phyloP scores from a whole-genome alignment of 2,329 filamentous ascomycete genomes.

The Aspergillus floridensis region DNA sequence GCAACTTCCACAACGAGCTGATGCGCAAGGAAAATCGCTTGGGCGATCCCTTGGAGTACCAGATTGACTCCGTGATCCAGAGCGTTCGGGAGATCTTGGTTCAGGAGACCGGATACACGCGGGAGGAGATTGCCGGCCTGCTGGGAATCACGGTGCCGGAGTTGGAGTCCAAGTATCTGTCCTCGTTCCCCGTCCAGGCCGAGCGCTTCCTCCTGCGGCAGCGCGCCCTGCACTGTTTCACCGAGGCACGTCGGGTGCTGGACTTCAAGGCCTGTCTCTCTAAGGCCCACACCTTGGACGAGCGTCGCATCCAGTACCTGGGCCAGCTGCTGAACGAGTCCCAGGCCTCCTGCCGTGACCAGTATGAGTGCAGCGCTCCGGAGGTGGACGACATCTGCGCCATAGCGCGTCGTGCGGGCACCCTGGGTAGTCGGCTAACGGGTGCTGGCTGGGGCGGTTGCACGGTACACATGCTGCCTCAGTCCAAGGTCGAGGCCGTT shows the following conservation, averaged over 20 bases:
- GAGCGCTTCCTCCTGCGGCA: conserved; percentile 84
- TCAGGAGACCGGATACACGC: conserved; percentile 80
- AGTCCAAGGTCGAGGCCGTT: conserved; percentile 74
- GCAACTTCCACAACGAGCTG: conserved; percentile 81
- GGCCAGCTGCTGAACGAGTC: conserved; percentile 86
- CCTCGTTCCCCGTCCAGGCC: conserved; percentile 83
- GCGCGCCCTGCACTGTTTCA: conserved; percentile 85
- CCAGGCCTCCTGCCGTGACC: conserved; percentile 78
- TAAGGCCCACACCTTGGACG: conserved; percentile 52
- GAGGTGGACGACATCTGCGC: conserved; percentile 87
- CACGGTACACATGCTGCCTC: conserved; percentile 87
- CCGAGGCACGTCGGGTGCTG: conserved; percentile 81
- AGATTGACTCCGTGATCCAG: conserved; percentile 70
- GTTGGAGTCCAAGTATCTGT: conserved; percentile 75
- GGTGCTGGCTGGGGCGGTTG: conserved; percentile 97
- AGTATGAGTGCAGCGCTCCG: conserved; percentile 88
- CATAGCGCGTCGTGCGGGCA: conserved; percentile 73
- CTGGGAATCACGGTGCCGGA: conserved; percentile 68
- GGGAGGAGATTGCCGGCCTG: conserved; percentile 74
- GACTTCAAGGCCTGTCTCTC: conserved; percentile 76
- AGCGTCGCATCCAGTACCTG: conserved; percentile 68
- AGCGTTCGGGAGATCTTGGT: conserved; percentile 69
- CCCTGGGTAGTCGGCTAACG: conserved; percentile 81
- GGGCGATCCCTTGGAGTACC: conserved; percentile 56
- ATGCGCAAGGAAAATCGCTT: conserved; percentile 56